Evolutionary conservation across 2,329 filamentous ascomycete species (phyloP).

Genomic region (Aspergillus piperis): DNA sequence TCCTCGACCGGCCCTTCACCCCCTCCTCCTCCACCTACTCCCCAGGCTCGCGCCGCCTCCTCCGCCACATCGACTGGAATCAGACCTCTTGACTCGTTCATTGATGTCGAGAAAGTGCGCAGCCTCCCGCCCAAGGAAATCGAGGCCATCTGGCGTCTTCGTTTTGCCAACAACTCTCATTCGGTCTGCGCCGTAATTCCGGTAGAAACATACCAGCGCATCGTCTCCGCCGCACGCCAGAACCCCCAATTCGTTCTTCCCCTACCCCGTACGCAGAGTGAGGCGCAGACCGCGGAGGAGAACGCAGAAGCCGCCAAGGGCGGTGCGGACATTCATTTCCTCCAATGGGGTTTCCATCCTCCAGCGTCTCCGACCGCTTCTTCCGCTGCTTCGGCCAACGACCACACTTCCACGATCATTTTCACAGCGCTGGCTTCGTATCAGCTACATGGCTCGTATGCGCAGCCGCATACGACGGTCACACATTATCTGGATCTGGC

Average conservation of each 20-base stretch:
- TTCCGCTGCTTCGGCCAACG: constrained; percentile 45
- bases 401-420: constrained; percentile 71
- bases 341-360: constrained; percentile 92
- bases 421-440: constrained; percentile 95
- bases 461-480: constrained; percentile 87
- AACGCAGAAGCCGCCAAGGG: constrained; percentile 30
- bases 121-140: constrained; percentile 78
- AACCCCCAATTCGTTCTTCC: constrained; percentile 92
- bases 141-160: constrained; percentile 83
- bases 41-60: constrained; percentile 40
- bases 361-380: constrained; percentile 39
- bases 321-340: constrained; percentile 89
- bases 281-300: constrained; percentile 23
- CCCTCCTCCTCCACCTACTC: constrained; percentile 39
- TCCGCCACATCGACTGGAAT: constrained; percentile 56
- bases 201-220: constrained; percentile 68
- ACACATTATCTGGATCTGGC: constrained; percentile 87
- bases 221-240: constrained; percentile 68
- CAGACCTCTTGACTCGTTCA: constrained; percentile 66
- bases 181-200: constrained; percentile 85
- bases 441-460: constrained; percentile 86
- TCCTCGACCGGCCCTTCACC: constrained; percentile 35
- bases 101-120: constrained; percentile 78
- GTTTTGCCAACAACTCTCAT: constrained; percentile 70
- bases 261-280: constrained; percentile 55